phyloP scores from a whole-genome alignment of 2,329 filamentous ascomycete genomes.

The Sclerotinia minor region DNA sequence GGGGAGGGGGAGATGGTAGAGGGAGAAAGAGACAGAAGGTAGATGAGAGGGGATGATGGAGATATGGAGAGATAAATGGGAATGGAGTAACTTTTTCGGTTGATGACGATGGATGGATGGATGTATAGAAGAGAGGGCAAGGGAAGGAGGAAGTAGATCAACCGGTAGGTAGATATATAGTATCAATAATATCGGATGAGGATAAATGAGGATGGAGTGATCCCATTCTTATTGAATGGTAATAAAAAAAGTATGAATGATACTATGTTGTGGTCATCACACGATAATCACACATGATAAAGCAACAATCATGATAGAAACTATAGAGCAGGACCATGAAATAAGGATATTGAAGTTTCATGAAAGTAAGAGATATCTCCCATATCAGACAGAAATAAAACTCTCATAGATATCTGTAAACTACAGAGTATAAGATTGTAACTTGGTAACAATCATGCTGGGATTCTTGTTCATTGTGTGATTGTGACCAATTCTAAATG shows the following conservation, averaged over 20 bases:
- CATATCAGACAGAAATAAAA: not conserved
- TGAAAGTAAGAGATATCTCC: not conserved
- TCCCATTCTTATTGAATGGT: not conserved
- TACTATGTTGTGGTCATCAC: not conserved
- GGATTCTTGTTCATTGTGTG: not conserved
- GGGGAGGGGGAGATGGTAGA: not conserved
- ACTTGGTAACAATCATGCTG: not conserved
- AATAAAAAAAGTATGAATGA: not conserved
- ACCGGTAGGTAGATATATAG: not conserved
- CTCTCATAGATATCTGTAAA: not conserved
- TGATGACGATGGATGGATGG: not conserved
- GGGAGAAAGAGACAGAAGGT: too few relatives aligned
- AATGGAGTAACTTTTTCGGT: not conserved
- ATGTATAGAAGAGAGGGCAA: not conserved
- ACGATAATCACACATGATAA: not conserved
- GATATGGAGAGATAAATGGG: not conserved
- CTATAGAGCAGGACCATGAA: not conserved
- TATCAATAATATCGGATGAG: not conserved
- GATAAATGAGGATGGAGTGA: not conserved
- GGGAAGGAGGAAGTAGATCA: not conserved
- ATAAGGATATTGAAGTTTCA: not conserved
- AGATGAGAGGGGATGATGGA: not conserved
- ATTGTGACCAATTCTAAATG: not conserved
- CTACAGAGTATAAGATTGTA: not conserved
- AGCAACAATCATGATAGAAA: not conserved